Base-by-base conservation (phyloP, 345 rosid species). In the Mercurialis annua region DNA sequence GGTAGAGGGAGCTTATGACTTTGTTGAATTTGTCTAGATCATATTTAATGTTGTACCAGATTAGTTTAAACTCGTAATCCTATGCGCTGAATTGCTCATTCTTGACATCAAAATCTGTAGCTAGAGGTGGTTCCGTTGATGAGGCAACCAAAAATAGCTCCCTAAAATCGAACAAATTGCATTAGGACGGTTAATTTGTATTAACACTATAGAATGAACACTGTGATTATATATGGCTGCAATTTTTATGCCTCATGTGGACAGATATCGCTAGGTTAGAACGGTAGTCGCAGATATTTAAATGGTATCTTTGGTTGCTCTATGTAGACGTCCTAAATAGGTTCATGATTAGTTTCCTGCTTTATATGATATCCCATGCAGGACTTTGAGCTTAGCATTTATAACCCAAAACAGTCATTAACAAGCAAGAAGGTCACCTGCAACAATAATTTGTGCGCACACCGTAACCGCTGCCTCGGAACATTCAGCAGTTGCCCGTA, bases 401-500 rank as follows among this genome's bases (percentile, higher is more conserved):
- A 89, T 71, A 77, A 84, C 49, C 98, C 91, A 8, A 82, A 77
- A 71, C 67, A 65, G n/a, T 93, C 97, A 18, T 78, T 71, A 2
- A 93, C 95, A 7, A 85, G 87, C 79, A 80, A 82, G 79, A 87
- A 78, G 67, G 97, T 93, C 60, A 82, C 90, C 44, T 90, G 92
- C 78, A 82, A 86, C 76, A 85, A 80, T 66, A 77, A 77, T 73
- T 77, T 86, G 66, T 89, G 90, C 71, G 82, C 84, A 5, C 84
- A 81, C 52, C 86, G 82, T 34, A 78, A 84, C 68, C 85, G 65
- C 6, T 90, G 96, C 72, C 82, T 77, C 30, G 86, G 85, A 68
- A 83, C 95, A 44, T 83, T 86, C 73, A 86, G 92, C 79, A 81
- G 71, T 71, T 89, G 92, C 72, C 98, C 94, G 65, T 87, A 87